These are phyloP conservation scores for Dipodascus albidus DNA, from an alignment of 805 yeast species.

Conservation along the genomic window DNA sequence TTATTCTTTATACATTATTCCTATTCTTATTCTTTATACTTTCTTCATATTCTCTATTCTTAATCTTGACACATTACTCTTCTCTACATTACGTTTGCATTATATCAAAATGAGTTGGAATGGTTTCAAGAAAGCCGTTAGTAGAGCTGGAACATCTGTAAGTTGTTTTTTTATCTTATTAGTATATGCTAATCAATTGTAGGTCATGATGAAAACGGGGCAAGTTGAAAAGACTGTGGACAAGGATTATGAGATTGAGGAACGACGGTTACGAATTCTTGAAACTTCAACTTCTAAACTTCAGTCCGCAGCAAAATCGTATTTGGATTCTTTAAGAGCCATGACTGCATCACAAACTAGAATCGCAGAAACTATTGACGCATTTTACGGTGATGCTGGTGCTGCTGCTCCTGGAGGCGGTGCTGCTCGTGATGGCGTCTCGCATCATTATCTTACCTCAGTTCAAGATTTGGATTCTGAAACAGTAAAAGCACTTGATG, in stretches of 20 bases:
- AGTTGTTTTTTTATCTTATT: slow-evolving; percentile 17
- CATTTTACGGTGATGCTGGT: slow-evolving; percentile 44
- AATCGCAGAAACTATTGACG: slow-evolving; percentile 45
- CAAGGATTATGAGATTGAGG: slow-evolving; percentile 78
- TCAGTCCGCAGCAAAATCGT: slow-evolving; percentile 46
- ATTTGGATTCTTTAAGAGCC: slow-evolving; percentile 45
- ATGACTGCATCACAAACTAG: slow-evolving; percentile 45
- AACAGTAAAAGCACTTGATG: slow-evolving; percentile 40
- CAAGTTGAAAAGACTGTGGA: slow-evolving; percentile 63
- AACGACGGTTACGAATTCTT: slow-evolving; percentile 63
- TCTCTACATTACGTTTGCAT: not conserved
- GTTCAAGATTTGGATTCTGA: slow-evolving; percentile 37
- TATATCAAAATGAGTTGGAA: slow-evolving; percentile 68
- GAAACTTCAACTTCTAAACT: slow-evolving; percentile 40
- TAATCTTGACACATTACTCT: no score
- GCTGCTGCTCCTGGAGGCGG: slow-evolving; percentile 13
- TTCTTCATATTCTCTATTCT: no score
- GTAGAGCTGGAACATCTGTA: slow-evolving; percentile 81
- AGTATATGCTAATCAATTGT: slow-evolving; percentile 14
- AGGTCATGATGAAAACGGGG: slow-evolving; percentile 53
- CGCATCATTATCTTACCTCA: slow-evolving; percentile 33
- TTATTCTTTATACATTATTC: no score
- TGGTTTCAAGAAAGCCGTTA: slow-evolving; percentile 93
- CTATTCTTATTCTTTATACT: no score
- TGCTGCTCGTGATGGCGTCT: slow-evolving; percentile 33